Base-by-base conservation (phyloP, 1,139 yeast species). In the Candida sp. region DNA sequence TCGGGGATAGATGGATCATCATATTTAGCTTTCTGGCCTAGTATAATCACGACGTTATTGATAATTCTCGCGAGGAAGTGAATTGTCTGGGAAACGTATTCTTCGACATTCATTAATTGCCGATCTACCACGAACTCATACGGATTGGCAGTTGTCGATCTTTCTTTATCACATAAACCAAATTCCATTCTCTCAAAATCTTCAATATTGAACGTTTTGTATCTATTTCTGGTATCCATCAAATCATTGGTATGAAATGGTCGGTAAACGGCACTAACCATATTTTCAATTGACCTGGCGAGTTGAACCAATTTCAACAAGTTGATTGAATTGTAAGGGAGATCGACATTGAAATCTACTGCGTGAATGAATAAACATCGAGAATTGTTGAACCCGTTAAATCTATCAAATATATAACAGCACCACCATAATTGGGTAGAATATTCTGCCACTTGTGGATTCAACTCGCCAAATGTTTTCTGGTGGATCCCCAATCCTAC, bases 351-450 rank as follows among this genome's bases (percentile, higher is more conserved):
- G 50, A 61, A 65, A 47, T 66, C 71, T 22, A 61, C 65, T 32
- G 55, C 57, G 33, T 56, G 49, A 29, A 64, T 55, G 44, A 64
- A 63, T 30, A 61, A 40, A 6, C 60, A 54, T 11, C 69, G 45
- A 21, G 57, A 53, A 46, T 62, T 63, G 11, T 57, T 53, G 33
- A 61, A 45, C 4, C 63, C 71, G 49, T 62, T 68, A 51, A 67
- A 60, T 22, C 72, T 48, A 49, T 70, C 75, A 44, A 67, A 51
- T 3, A 68, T 52, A 44, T 57, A 68, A 43, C 69, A 55, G 35
- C 61, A 53, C 72, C 73, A 70, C 73, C 74, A 69, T 22, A 68
- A 49, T 38, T 60, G 57, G n/a, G 59, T 53, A 32, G 61, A 52
- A 43, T 64, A 61, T 15, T 52, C 56, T 6, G 54, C 38, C 23